These are phyloP conservation scores for Oldenlandia corymbosa DNA, from an alignment of 257 asterid genomes.

Conservation along the genomic window DNA sequence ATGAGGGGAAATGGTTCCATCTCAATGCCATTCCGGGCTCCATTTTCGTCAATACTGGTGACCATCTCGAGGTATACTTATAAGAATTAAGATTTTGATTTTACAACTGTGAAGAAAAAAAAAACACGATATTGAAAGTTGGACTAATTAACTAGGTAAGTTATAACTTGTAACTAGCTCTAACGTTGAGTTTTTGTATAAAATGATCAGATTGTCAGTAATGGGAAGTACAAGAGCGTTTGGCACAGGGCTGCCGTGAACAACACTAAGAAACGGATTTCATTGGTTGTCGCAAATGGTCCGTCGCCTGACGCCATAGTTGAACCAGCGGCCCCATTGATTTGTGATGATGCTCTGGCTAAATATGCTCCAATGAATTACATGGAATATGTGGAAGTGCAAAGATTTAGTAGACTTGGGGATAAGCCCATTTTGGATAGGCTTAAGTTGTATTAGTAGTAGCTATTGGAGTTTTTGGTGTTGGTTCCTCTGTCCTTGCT, in stretches of 20 bases:
- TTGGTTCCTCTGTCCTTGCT: too few species aligned
- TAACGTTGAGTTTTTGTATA: too few species aligned
- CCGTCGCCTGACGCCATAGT: slow-evolving; percentile 12
- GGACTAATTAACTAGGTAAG: too few species aligned
- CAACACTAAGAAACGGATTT: slow-evolving; percentile 18
- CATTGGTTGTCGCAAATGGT: slow-evolving; percentile 9
- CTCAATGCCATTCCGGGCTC: slow-evolving; percentile 54
- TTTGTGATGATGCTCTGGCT: slow-evolving; percentile 3
- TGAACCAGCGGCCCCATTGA: background rate
- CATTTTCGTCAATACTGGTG: slow-evolving; percentile 58
- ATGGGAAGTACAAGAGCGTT: slow-evolving; percentile 40
- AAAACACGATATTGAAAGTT: too few species aligned
- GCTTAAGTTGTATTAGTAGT: background rate
- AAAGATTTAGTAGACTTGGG: background rate
- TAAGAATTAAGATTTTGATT: slow-evolving; percentile 7
- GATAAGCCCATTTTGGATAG: slow-evolving; percentile 5
- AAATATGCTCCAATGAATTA: slow-evolving; percentile 3
- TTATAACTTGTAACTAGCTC: too few species aligned
- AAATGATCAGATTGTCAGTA: slow-evolving; percentile 26
- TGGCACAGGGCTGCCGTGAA: slow-evolving; percentile 41
- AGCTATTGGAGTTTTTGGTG: too few species aligned
- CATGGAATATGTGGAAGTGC: slow-evolving; percentile 7
- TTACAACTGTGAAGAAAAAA: too few species aligned
- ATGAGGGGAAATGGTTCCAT: slow-evolving; percentile 54
- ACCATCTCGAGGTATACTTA: slow-evolving; percentile 69